Conservation (phyloP, 2,329 filamentous ascomycete species). For the Colletotrichum sojae region DNA sequence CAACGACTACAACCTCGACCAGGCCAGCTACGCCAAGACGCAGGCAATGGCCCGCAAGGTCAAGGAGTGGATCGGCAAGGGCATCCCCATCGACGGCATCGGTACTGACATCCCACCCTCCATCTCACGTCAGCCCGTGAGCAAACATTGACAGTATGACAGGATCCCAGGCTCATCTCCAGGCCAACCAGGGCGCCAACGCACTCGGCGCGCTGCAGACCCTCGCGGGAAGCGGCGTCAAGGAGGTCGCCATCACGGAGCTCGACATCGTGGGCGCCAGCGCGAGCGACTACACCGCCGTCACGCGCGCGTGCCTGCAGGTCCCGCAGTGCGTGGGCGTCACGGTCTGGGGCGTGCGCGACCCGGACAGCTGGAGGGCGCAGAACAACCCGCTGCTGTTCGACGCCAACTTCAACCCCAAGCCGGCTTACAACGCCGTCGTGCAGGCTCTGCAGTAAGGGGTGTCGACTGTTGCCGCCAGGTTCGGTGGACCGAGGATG, state of each 20-base stretch:
- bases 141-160: not conserved
- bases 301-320: slow-evolving; percentile 70
- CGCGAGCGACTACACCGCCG: slow-evolving; percentile 70
- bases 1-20: slow-evolving; percentile 81
- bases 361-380: slow-evolving; percentile 66
- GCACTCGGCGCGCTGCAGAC: slow-evolving; percentile 65
- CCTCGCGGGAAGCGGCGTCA: slow-evolving; percentile 63
- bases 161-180: slow-evolving; percentile 69
- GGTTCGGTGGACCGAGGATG: too few species aligned
- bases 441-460: slow-evolving; percentile 50
- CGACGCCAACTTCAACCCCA: slow-evolving; percentile 65
- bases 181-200: slow-evolving; percentile 58
- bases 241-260: slow-evolving; percentile 76
- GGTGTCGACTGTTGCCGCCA: not conserved
- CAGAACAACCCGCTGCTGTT: slow-evolving; percentile 67
- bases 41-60: slow-evolving; percentile 70
- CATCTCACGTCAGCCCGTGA: not conserved
- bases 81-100: slow-evolving; percentile 76
- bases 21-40: slow-evolving; percentile 70
- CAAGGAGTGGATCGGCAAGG: slow-evolving; percentile 73
- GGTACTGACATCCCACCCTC: slow-evolving; percentile 44
- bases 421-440: slow-evolving; percentile 65
- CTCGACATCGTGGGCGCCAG: slow-evolving; percentile 75
- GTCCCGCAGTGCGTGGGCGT: slow-evolving; percentile 74
- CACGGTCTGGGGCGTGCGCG: slow-evolving; percentile 72